Evolutionary conservation across 306 rosid species (phyloP).

Genomic region (Quercus aquifolioides): DNA sequence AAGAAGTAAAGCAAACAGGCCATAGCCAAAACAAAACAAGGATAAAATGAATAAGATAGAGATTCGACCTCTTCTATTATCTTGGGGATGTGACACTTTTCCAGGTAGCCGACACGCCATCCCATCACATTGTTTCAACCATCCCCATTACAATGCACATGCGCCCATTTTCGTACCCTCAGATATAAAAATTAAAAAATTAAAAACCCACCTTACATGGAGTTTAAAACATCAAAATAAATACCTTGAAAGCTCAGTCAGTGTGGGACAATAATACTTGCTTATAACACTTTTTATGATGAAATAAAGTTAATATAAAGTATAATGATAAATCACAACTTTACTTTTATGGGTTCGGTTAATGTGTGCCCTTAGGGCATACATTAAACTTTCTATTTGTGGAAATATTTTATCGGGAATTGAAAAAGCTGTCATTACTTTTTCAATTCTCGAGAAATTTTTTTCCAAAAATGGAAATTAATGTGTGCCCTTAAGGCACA

Average conservation of each 20-base stretch:
- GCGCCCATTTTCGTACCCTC: conserved; percentile 34
- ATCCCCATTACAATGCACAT: conserved; percentile 39
- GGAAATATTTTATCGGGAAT: too few relatives aligned
- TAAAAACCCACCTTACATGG: neutral
- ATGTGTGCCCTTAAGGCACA: too few relatives aligned
- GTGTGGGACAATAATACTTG: too few relatives aligned
- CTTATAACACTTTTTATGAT: rapidly evolving
- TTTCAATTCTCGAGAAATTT: too few relatives aligned
- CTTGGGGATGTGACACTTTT: conserved; percentile 31
- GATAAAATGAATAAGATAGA: neutral
- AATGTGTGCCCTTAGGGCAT: too few relatives aligned
- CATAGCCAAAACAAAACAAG: too few relatives aligned
- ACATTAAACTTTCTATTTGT: too few relatives aligned
- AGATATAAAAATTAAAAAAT: neutral
- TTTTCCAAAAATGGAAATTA: too few relatives aligned
- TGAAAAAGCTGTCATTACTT: too few relatives aligned
- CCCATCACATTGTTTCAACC: conserved; percentile 36
- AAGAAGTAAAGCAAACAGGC: neutral
- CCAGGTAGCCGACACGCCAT: conserved; percentile 53
- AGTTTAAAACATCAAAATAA: neutral
- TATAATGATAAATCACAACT: rapidly evolving
- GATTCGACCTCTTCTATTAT: neutral
- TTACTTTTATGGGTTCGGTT: too few relatives aligned
- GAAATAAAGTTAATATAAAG: too few relatives aligned
- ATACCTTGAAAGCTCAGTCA: too few relatives aligned